Base-by-base conservation (phyloP, 1,284 basidiomycete species). In the Ganoderma resinaceum region DNA sequence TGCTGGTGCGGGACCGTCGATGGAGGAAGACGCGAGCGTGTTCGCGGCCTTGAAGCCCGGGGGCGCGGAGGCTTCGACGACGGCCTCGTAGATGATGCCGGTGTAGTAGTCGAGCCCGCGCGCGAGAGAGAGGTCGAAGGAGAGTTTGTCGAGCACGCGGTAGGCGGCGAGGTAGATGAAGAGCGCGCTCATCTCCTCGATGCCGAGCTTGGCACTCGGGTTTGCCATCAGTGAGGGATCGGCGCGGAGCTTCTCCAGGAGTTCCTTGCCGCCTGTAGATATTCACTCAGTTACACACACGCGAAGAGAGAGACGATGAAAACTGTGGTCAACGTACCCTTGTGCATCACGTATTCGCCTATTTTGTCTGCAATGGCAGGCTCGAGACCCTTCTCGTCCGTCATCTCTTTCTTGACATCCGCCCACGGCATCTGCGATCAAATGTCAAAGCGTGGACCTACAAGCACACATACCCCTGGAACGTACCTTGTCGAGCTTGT, bases 61-160 rank as follows among this genome's bases (percentile, higher is more conserved):
- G 1, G 97, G 96, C 0, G 97, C 96, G 11, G 96, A 98, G 1
- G 91, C 95, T 76, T 95, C 95, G 31, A 96, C 95, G 75, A 96
- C 89, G 52, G 96, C 98, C 82, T 99, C 98, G 84, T 98, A 99
- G 79, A 99, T 99, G 77, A 99, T 91, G 49, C 98, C 97, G 1
- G 97, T 99, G 83, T 99, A 99, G 82, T 99, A 99, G 81, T 99
- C 98, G 43, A 99, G 87, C 31, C 97, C 97, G 42, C 98, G 91
- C 9, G 98, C 98, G 29, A 99, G 89, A 9, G 95, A 97, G 75
- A 99, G 89, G 81, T 99, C 97, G 79, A 99, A 99, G 9, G 95
- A 97, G 77, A 99, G 89, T 93, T 90, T 93, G 78, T 93, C 88
- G n/a, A 92, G 76, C 33, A 97, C 89, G 46, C 89, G 88, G 81